These are phyloP conservation scores for Ophiosphaerella korrae DNA, from an alignment of 2,329 filamentous ascomycete species.

Conservation along the genomic window DNA sequence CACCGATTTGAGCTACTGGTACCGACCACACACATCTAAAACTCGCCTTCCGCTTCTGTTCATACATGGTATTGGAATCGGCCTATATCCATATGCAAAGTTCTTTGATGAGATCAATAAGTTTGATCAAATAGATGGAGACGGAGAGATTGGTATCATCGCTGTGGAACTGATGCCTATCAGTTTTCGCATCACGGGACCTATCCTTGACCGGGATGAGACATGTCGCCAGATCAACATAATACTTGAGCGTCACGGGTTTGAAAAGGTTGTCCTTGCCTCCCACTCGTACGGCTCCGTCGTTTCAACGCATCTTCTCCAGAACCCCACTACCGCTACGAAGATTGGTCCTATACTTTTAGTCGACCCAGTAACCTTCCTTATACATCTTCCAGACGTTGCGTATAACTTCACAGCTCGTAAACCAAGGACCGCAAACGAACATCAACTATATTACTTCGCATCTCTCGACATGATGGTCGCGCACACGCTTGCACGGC, in stretches of 20 bases:
- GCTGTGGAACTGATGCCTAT: slow-evolving; percentile 70
- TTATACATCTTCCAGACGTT: slow-evolving; percentile 71
- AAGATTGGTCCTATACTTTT: slow-evolving; percentile 58
- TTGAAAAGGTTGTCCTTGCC: slow-evolving; percentile 63
- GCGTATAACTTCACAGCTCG: slow-evolving; percentile 68
- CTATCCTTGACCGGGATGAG: slow-evolving; percentile 57
- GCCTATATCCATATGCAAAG: slow-evolving; percentile 65
- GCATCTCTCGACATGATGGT: slow-evolving; percentile 70
- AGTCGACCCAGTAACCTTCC: slow-evolving; percentile 68
- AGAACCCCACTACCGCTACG: slow-evolving; percentile 50
- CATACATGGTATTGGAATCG: slow-evolving; percentile 73
- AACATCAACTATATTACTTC: slow-evolving; percentile 74
- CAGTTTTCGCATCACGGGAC: slow-evolving; percentile 64
- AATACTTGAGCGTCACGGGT: slow-evolving; percentile 64
- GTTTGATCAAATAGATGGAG: slow-evolving; percentile 27
- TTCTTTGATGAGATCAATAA: slow-evolving; percentile 62
- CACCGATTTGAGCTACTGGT: slow-evolving; percentile 65
- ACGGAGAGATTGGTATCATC: slow-evolving; percentile 65
- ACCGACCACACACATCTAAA: slow-evolving; percentile 65
- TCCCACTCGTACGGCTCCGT: slow-evolving; percentile 69
- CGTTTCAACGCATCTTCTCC: slow-evolving; percentile 66
- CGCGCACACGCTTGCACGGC: slow-evolving; percentile 65
- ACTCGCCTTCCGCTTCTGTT: slow-evolving; percentile 67
- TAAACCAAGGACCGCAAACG: slow-evolving; percentile 58
- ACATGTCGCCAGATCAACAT: slow-evolving; percentile 62